Base-by-base conservation (phyloP, 768 basidiomycete genomes). In the Gelatoporia subvermispora region DNA sequence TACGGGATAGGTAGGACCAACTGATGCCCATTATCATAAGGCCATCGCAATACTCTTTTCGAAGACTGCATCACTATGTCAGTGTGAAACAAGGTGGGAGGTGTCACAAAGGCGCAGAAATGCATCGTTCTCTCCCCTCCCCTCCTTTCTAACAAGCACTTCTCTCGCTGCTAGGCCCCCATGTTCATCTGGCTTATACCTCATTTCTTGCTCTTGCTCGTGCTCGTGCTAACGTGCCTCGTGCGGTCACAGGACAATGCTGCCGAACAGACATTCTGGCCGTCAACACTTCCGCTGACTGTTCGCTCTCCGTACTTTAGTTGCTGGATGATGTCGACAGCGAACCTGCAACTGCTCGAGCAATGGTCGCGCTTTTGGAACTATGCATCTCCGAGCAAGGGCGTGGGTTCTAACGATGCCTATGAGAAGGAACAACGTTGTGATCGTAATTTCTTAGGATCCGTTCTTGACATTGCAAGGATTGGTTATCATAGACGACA, bases 291-390 rank as follows among this genome's bases (percentile, higher is more conserved):
- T 39, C 63, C 63, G 22, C 52, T 65, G 17, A 51, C 57, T n/a
- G 54, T 63, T 20, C 56, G 61, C 18, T 60, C 61, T 4, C 61
- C 63, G 16, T 61, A 60, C 43, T 43, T 63, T 22, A 60, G 48
- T 15, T 48, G 43, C 36, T 65, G 63, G 63, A 28, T 47, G 9
- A 16, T 17, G 5, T 24, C 46, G 9, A 49, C 47, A 1, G 53
- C 47, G 4, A 47, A 39, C 10, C 36, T 41, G 2, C 8, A n/a
- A 1, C 40, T 55, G 2, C 44, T 52, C 1, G 28, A 47, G 22
- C 17, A 40, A 21, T 62, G 57, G 59, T 56, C 61, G 4, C 18
- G 22, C 4, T 58, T 56, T 42, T 57, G 55, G 57, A 43, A 35
- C 18, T 38, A 58, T 3, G 58, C 58, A 10, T 31, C 28, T 7